Evolutionary conservation across 805 yeast genomes (phyloP), one percentile per base, ranked within the genome.

Genomic region (Candida vartiovaarae): DNA sequence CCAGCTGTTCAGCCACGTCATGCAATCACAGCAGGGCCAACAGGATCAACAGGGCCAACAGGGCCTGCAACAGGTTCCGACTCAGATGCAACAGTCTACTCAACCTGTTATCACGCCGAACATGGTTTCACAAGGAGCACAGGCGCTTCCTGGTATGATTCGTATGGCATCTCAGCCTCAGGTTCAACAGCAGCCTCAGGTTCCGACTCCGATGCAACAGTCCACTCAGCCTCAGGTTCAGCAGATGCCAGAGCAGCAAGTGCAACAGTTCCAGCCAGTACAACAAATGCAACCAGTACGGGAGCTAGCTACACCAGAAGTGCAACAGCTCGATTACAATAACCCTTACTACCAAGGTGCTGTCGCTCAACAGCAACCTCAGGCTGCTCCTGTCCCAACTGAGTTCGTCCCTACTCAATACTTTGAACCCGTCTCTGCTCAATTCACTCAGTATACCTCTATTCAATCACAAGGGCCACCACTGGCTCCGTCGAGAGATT

Each of bases 331-430:
- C 28, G 48, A 46, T n/a, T 44, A 46, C 35, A 29, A 24, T 9
- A 46, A 51, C 35, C 55, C 56, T 7, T 53, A 54, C 40, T 48
- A 54, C 32, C 51, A 42, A 36, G 50, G 45, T 25, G 36, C 39
- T 7, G 32, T 28, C 11, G n/a, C 39, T 35, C 15, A 11, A 5
- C 38, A 9, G 5, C 8, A 9, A 6, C 30, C 38, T 9, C 38
- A 36, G 24, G 8, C 39, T n/a, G 24, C 20, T 28, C 7, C 26
- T 11, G 5, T 23, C 8, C 32, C 26, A 24, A 27, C 10, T 28
- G 30, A 9, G 30, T 6, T 9, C 9, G 30, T 28, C 9, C 20
- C 20, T 15, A 15, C 20, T 15, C 20, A 15, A 15, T 15, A 15
- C 20, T 15, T 15, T 15, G 20, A 15, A 15, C 20, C 20, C 20